These are phyloP conservation scores for Aspergillus tubingensis DNA, from an alignment of 2,329 filamentous ascomycete genomes.

Conservation along the genomic window DNA sequence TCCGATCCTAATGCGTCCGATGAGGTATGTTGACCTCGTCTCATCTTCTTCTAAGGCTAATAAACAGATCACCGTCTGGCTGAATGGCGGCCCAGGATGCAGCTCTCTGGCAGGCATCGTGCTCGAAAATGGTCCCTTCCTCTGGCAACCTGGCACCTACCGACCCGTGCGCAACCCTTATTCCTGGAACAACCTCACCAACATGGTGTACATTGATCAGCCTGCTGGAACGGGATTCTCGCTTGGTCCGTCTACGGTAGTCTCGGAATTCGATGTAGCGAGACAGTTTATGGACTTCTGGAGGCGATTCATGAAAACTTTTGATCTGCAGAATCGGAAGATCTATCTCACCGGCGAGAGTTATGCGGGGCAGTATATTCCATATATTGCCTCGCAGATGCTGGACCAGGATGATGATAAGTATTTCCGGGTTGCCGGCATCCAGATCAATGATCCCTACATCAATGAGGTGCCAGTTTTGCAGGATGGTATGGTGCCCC, in stretches of 20 bases:
- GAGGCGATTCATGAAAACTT: slow-evolving; percentile 71
- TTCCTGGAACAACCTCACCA: slow-evolving; percentile 71
- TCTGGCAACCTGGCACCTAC: slow-evolving; percentile 70
- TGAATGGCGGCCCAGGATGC: slow-evolving; percentile 57
- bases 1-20: slow-evolving; percentile 44
- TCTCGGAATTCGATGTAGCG: slow-evolving; percentile 67
- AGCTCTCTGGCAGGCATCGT: slow-evolving; percentile 66
- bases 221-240: slow-evolving; percentile 66
- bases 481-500: slow-evolving; percentile 43
- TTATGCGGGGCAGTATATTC: slow-evolving; percentile 68
- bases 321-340: slow-evolving; percentile 66
- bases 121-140: slow-evolving; percentile 73
- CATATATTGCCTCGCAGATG: slow-evolving; percentile 73
- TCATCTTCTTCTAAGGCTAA: not conserved
- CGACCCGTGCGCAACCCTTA: slow-evolving; percentile 66
- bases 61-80: slow-evolving; percentile 37
- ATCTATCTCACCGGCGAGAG: slow-evolving; percentile 74
- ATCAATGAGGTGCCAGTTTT: slow-evolving; percentile 58
- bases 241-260: slow-evolving; percentile 64
- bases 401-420: slow-evolving; percentile 65
- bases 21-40: slow-evolving; percentile 29
- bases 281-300: slow-evolving; percentile 74
- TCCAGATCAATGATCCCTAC: slow-evolving; percentile 72
- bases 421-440: slow-evolving; percentile 68
- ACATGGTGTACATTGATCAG: slow-evolving; percentile 63